Percentiles rank a stretch among this genome's conserved stretches.
phyloP scores from a whole-genome alignment of 148 eudicot species.

The Fagopyrum homotropicum region DNA sequence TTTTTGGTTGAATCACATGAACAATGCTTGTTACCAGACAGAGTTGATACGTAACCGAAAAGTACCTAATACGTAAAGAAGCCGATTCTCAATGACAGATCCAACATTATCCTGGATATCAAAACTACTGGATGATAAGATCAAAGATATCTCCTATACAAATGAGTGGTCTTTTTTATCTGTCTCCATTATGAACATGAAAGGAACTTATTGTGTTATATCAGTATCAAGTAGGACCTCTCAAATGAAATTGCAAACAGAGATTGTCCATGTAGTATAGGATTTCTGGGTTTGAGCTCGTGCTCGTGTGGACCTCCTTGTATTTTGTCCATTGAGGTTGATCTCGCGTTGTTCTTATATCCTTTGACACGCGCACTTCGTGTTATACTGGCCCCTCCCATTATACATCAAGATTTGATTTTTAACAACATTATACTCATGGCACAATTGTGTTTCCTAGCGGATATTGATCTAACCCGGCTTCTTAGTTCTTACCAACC shows the following conservation, averaged over 20 bases:
- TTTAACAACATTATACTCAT: background rate
- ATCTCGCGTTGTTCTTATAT: background rate
- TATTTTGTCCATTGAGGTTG: constrained; percentile 11
- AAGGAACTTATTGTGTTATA: background rate
- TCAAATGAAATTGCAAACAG: background rate
- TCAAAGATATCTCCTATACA: background rate
- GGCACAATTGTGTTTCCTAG: background rate
- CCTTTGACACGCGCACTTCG: background rate
- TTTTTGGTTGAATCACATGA: background rate
- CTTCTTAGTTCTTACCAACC: constrained; percentile 3
- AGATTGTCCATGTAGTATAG: constrained; percentile 6
- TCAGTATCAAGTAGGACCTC: constrained; percentile 11
- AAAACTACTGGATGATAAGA: background rate
- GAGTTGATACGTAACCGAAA: background rate
- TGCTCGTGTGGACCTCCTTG: constrained; percentile 15
- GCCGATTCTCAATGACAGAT: background rate
- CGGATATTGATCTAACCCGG: background rate
- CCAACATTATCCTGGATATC: background rate
- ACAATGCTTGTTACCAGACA: background rate
- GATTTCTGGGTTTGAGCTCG: background rate
- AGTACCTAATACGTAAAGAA: background rate
- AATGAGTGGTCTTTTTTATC: background rate
- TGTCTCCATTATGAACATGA: constrained; percentile 15
- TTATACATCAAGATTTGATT: background rate
- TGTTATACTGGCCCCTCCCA: constrained; percentile 4